These are phyloP conservation scores for Paecilomyces sp. DNA, from an alignment of 2,329 filamentous ascomycete genomes.

Conservation along the genomic window DNA sequence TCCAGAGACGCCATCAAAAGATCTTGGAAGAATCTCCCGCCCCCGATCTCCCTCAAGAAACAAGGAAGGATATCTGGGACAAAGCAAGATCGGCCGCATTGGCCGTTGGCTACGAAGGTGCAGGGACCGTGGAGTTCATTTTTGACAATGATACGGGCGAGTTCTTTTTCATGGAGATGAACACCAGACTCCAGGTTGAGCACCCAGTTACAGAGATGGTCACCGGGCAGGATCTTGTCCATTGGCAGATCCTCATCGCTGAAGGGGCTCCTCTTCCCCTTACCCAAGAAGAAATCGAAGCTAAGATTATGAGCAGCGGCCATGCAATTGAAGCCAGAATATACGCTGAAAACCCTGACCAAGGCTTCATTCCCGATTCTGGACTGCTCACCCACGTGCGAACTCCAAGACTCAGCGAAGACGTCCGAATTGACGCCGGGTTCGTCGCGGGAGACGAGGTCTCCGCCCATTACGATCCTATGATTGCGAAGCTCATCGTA, in stretches of 20 bases:
- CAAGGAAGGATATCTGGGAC: constrained; percentile 58
- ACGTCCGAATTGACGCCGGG: constrained; percentile 85
- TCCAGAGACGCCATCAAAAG: constrained; percentile 60
- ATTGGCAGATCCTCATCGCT: constrained; percentile 91
- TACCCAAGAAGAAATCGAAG: constrained; percentile 58
- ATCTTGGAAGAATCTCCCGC: constrained; percentile 61
- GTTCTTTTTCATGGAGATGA: constrained; percentile 69
- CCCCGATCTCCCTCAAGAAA: constrained; percentile 52
- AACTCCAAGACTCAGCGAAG: constrained; percentile 61
- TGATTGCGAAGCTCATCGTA: constrained; percentile 98
- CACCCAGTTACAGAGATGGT: constrained; percentile 87
- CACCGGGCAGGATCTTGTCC: constrained; percentile 71
- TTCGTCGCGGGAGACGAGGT: constrained; percentile 89
- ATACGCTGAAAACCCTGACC: constrained; percentile 90
- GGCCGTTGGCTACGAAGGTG: constrained; percentile 59
- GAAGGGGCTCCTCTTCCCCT: constrained; percentile 61
- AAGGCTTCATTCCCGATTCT: constrained; percentile 88
- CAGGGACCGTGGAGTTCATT: constrained; percentile 62
- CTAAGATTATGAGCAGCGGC: constrained; percentile 65
- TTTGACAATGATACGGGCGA: constrained; percentile 60
- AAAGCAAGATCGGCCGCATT: constrained; percentile 57
- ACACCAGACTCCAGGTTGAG: constrained; percentile 85
- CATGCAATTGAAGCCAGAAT: constrained; percentile 94
- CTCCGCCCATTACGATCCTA: constrained; percentile 92
- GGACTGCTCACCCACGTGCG: constrained; percentile 77